Percentiles rank a stretch among this genome's conserved stretches.
phyloP scores from a whole-genome alignment of 495 filamentous ascomycete genomes.

The Lophiotrema nucula region DNA sequence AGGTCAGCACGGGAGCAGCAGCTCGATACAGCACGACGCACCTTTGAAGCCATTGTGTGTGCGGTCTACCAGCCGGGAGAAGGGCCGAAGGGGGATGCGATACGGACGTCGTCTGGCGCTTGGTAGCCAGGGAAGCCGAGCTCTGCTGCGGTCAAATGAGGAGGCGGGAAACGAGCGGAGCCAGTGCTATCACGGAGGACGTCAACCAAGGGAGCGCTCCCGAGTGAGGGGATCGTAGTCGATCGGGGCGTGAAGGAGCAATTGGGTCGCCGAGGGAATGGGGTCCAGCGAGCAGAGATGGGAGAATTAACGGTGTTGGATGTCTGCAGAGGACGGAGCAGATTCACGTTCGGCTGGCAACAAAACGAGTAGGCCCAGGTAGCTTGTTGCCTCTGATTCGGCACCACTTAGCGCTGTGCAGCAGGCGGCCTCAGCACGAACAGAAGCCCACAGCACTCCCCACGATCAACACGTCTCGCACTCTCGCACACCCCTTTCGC shows the following conservation, averaged over 20 bases:
- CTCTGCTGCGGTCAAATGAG: constrained; percentile 28
- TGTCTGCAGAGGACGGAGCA: constrained; percentile 2
- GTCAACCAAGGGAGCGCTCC: constrained; percentile 12
- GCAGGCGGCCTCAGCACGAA: constrained; percentile 4
- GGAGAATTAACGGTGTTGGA: constrained; percentile 11
- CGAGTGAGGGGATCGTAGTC: neutral
- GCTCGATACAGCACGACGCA: constrained; percentile 7
- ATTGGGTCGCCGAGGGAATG: neutral
- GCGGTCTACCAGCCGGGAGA: neutral
- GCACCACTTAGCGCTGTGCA: constrained; percentile 7
- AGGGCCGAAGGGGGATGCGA: constrained; percentile 4
- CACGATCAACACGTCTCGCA: neutral
- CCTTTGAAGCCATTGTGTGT: constrained; percentile 34
- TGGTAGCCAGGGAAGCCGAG: constrained; percentile 16
- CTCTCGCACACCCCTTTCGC: neutral
- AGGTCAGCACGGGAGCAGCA: constrained; percentile 18
- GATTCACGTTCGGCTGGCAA: constrained; percentile 3
- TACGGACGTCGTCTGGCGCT: constrained; percentile 9
- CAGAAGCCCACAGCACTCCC: neutral
- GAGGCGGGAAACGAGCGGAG: constrained; percentile 33
- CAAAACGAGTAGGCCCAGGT: constrained; percentile 12
- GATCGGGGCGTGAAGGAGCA: constrained; percentile 1
- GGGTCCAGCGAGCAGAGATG: neutral
- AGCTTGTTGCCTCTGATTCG: constrained; percentile 11
- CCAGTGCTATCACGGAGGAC: neutral